phyloP scores from a whole-genome alignment of 2,329 filamentous ascomycete genomes.

The Trematosphaeria pertusa region DNA sequence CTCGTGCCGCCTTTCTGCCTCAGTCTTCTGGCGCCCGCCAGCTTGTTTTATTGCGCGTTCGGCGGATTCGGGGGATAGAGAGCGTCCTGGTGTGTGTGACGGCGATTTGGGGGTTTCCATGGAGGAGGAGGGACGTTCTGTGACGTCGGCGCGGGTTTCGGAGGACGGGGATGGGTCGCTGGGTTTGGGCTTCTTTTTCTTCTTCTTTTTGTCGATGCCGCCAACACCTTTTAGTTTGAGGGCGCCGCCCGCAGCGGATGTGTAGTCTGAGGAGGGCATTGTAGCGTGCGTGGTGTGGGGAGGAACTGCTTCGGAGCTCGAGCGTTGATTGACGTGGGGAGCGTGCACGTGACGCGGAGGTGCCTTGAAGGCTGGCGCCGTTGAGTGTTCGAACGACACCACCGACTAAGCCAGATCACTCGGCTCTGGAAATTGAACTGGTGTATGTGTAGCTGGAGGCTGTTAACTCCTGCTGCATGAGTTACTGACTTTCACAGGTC shows the following conservation, averaged over 20 bases:
- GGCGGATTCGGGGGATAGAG: slow-evolving; percentile 41
- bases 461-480: too few species aligned
- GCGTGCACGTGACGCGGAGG: slow-evolving; percentile 1
- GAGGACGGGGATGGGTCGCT: slow-evolving; percentile 19
- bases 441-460: too few species aligned
- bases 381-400: too few species aligned
- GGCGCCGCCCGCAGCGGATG: slow-evolving; percentile 71
- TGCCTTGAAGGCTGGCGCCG: background rate
- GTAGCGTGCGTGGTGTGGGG: slow-evolving; percentile 12
- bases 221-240: slow-evolving; percentile 84
- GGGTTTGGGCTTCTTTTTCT: slow-evolving; percentile 54
- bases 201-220: slow-evolving; percentile 69
- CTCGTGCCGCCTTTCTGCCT: slow-evolving; percentile 80
- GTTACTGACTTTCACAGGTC: too few species aligned
- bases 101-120: slow-evolving; percentile 25
- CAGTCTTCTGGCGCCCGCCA: slow-evolving; percentile 70
- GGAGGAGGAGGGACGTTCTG: slow-evolving; percentile 27
- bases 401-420: too few species aligned
- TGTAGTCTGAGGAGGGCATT: slow-evolving; percentile 81
- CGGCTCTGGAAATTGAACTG: too few species aligned
- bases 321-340: background rate
- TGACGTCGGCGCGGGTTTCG: slow-evolving; percentile 17
- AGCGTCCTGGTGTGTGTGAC: slow-evolving; percentile 34
- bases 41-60: slow-evolving; percentile 33
- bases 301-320: slow-evolving; percentile 8